A percentile compares a stretch with the other conserved stretches of the same genome.
These are phyloP conservation scores for Vitis cinerea DNA, from an alignment of 164 flowering plant species.

Conservation along the genomic window DNA sequence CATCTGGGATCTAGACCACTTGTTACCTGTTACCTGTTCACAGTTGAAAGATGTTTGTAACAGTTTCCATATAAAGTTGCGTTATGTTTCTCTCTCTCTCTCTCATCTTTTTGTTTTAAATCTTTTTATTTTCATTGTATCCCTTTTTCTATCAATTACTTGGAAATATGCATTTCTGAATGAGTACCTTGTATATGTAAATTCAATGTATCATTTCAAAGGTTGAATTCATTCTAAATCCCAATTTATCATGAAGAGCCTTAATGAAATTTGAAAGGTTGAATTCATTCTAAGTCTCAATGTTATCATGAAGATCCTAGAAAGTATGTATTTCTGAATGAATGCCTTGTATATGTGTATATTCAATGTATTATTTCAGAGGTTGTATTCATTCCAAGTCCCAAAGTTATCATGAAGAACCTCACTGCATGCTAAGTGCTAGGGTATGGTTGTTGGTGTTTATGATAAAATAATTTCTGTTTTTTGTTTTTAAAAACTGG, in stretches of 20 bases:
- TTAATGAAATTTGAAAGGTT: no score
- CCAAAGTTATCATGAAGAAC: no score
- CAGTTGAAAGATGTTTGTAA: neutral
- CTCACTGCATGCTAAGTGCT: no score
- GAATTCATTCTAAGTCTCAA: no score
- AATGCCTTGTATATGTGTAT: neutral
- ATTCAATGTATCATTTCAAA: neutral
- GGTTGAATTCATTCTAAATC: neutral
- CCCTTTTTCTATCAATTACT: no score
- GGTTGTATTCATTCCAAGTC: no score
- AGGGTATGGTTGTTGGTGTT: no score
- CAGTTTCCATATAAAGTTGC: slow-evolving; percentile 1
- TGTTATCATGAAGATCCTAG: no score
- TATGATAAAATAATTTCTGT: no score
- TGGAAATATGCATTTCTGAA: neutral
- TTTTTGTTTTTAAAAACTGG: no score
- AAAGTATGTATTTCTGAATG: slow-evolving; percentile 1
- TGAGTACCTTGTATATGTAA: neutral
- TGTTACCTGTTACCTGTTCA: neutral
- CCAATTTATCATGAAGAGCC: no score
- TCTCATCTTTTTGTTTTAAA: neutral
- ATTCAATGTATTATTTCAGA: neutral
- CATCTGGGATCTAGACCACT: slow-evolving; percentile 39
- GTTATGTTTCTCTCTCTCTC: neutral
- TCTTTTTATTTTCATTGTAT: no score